Conservation (phyloP, 371 early-diverging fungal species). For the Rhizopus delemar region DNA sequence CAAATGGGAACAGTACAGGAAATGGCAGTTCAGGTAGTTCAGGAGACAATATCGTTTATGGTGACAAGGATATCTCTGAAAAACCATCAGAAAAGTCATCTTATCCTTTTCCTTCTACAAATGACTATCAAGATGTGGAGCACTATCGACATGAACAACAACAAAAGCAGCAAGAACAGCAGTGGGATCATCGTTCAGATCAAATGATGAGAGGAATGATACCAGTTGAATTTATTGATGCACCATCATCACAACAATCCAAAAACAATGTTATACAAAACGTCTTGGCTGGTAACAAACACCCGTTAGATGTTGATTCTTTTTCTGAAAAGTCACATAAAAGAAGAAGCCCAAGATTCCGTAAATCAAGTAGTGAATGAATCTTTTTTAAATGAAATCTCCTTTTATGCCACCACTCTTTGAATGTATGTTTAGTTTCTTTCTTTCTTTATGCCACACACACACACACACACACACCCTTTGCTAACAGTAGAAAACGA, state of each 20-base stretch:
- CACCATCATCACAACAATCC: neutral
- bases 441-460: no score
- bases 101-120: no score
- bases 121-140: no score
- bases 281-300: no score
- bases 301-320: neutral
- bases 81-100: no score
- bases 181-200: slow-evolving; percentile 19
- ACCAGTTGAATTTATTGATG: slow-evolving; percentile 24
- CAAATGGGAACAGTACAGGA: slow-evolving; percentile 38
- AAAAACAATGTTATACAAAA: no score
- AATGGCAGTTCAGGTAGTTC: slow-evolving; percentile 35
- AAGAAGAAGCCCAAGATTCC: slow-evolving; percentile 11
- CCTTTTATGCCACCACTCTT: neutral
- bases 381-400: no score
- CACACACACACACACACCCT: no score
- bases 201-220: slow-evolving; percentile 30
- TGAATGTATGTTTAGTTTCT: no score
- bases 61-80: no score
- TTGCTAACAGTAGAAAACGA: no score
- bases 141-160: neutral
- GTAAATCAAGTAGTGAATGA: neutral
- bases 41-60: slow-evolving; percentile 1
- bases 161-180: slow-evolving; percentile 4
- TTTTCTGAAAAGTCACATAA: neutral